A percentile compares a stretch with the other conserved stretches of the same genome.
Evolutionary conservation across 1,139 yeast genomes (phyloP).

Genomic region (Lodderomyces margitis): DNA sequence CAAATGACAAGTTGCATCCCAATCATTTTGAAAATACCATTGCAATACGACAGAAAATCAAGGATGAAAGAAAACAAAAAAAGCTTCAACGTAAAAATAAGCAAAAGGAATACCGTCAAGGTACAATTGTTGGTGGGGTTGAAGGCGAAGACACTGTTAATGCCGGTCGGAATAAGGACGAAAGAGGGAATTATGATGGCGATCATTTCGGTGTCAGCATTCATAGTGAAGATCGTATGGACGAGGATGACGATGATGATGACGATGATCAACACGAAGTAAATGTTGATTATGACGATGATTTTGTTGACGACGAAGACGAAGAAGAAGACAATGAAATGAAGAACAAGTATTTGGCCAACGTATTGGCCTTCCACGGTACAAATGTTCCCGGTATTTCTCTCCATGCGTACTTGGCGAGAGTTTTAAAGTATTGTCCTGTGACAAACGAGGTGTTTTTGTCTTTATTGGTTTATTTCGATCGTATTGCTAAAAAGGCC

Average conservation of each 20-base stretch:
- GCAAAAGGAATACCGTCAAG: slow-evolving; percentile 12
- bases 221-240: slow-evolving; percentile 9
- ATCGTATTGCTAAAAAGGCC: slow-evolving; percentile 87
- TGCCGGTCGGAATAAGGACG: slow-evolving; percentile 11
- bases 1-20: slow-evolving; percentile 84
- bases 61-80: slow-evolving; percentile 34
- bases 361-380: slow-evolving; percentile 90
- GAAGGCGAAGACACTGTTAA: slow-evolving; percentile 17
- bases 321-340: slow-evolving; percentile 46
- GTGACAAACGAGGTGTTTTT: slow-evolving; percentile 95
- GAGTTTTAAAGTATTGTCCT: slow-evolving; percentile 95
- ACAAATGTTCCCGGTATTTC: slow-evolving; percentile 93
- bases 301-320: slow-evolving; percentile 25
- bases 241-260: slow-evolving; percentile 14
- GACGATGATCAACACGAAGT: slow-evolving; percentile 19
- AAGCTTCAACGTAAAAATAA: slow-evolving; percentile 23
- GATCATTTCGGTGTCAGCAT: slow-evolving; percentile 4
- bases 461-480: slow-evolving; percentile 87
- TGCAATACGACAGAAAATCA: slow-evolving; percentile 44
- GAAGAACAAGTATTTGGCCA: slow-evolving; percentile 60
- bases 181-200: slow-evolving; percentile 9
- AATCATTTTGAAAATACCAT: slow-evolving; percentile 59
- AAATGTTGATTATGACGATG: slow-evolving; percentile 16
- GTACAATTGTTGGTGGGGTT: slow-evolving; percentile 12
- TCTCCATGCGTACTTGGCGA: slow-evolving; percentile 80